phyloP scores from a whole-genome alignment of 2,329 filamentous ascomycete genomes.

The Xylaria sp. region DNA sequence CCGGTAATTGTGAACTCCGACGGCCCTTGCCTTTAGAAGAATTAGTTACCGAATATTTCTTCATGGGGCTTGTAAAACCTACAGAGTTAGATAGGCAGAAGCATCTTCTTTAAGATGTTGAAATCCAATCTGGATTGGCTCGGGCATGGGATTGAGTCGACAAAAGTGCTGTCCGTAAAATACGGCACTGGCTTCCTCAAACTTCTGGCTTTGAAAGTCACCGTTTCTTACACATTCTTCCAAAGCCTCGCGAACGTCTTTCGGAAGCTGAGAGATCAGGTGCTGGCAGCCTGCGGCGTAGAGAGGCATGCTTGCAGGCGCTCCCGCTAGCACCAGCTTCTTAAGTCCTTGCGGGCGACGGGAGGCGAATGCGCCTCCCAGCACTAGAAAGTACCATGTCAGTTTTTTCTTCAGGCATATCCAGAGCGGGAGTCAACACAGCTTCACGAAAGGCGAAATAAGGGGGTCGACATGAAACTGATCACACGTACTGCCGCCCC shows the following conservation, averaged over 20 bases:
- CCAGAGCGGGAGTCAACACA: too few relatives aligned
- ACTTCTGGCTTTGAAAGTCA: conserved; percentile 13
- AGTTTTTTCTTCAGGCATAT: background rate
- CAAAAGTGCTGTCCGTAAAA: conserved; percentile 14
- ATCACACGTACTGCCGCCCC: conserved; percentile 5
- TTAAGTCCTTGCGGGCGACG: conserved; percentile 6
- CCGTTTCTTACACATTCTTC: conserved; percentile 10
- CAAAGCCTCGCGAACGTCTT: conserved; percentile 6
- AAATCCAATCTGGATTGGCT: conserved; percentile 18
- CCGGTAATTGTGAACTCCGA: conserved; percentile 32
- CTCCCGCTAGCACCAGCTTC: conserved; percentile 10
- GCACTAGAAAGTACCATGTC: background rate
- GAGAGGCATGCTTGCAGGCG: conserved; percentile 10
- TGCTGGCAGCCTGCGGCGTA: conserved; percentile 3
- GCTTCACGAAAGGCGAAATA: too few relatives aligned
- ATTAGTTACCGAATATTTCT: background rate
- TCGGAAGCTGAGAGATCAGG: conserved; percentile 5
- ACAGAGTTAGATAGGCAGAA: conserved; percentile 32
- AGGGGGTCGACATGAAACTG: too few relatives aligned
- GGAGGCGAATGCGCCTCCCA: conserved; percentile 6
- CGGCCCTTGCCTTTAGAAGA: conserved; percentile 29
- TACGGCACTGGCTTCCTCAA: conserved; percentile 9
- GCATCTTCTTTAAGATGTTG: conserved; percentile 26
- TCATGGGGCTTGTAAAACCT: background rate
- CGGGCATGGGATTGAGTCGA: conserved; percentile 6